Evolutionary conservation across 2,329 filamentous ascomycete genomes (phyloP).

Genomic region (Fusarium bactridioides): DNA sequence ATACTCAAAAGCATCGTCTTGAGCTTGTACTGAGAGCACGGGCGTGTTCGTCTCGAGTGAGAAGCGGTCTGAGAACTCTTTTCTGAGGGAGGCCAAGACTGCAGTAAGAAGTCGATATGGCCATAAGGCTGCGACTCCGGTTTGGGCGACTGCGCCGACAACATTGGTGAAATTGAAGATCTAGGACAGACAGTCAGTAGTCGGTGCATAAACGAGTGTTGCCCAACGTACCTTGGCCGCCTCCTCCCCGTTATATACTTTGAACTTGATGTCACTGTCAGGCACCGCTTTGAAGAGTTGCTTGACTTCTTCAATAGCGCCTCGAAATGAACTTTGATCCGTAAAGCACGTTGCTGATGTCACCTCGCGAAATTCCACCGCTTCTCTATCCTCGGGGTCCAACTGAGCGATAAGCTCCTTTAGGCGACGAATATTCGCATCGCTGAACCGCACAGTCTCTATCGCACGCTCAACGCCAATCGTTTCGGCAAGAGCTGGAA

Average conservation of each 20-base stretch:
- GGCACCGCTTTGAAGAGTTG: conserved; percentile 14
- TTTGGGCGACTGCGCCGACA: conserved; percentile 47
- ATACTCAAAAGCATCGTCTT: not conserved
- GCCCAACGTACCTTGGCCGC: not conserved
- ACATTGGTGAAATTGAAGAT: conserved; percentile 8
- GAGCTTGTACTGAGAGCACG: conserved; percentile 39
- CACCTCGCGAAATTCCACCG: conserved; percentile 15
- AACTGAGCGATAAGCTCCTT: conserved; percentile 15
- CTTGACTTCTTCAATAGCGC: not conserved
- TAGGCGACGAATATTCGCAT: conserved; percentile 20
- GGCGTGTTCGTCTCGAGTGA: conserved; percentile 50
- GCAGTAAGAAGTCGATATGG: conserved; percentile 56
- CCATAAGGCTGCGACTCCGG: conserved; percentile 56
- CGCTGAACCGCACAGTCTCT: conserved; percentile 53
- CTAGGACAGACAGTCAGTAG: not conserved
- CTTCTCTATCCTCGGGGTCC: not conserved
- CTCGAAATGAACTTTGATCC: conserved; percentile 6
- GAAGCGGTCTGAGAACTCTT: conserved; percentile 40
- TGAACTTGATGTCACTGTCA: conserved; percentile 16
- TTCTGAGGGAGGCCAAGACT: conserved; percentile 49
- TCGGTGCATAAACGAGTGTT: accelerated
- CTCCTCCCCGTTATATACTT: not conserved
- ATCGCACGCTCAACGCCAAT: conserved; percentile 49
- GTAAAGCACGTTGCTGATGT: conserved; percentile 12
- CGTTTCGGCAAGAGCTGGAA: conserved; percentile 41